Conservation (phyloP, 371 early-diverging fungal genomes). For the Mortierella sp. region DNA sequence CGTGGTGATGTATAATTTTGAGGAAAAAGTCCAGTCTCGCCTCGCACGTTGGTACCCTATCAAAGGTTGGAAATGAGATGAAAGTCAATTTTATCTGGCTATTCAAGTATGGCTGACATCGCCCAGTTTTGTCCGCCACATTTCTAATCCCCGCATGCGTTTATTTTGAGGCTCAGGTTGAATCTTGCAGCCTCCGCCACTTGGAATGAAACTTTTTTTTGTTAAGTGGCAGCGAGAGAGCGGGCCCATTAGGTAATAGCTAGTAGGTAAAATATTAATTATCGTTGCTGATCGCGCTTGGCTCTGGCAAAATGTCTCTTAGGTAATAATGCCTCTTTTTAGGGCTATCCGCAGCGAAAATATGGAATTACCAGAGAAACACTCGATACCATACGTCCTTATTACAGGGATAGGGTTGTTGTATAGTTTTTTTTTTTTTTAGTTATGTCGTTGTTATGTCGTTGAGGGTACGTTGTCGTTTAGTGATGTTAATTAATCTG, state of each 20-base stretch:
- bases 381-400: neutral
- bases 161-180: neutral
- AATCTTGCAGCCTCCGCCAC: neutral
- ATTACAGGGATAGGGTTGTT: neutral
- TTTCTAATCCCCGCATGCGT: neutral
- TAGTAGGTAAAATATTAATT: neutral
- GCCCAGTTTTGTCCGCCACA: neutral
- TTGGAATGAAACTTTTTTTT: neutral
- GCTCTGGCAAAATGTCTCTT: neutral
- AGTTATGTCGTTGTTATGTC: neutral
- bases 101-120: no score
- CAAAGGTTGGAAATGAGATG: neutral
- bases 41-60: slow-evolving; percentile 74
- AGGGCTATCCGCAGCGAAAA: no score
- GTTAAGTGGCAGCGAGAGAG: neutral
- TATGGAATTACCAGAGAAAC: no score
- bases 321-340: neutral
- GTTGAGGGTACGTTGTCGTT: slow-evolving; percentile 2
- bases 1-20: slow-evolving; percentile 42
- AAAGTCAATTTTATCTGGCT: neutral
- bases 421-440: neutral
- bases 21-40: slow-evolving; percentile 77
- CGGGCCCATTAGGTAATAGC: neutral
- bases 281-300: neutral
- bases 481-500: slow-evolving; percentile 1